Evolutionary conservation across 2,329 filamentous ascomycete species (phyloP), one percentile per base, ranked within the genome.

Genomic region (Aspergillus awamori): DNA sequence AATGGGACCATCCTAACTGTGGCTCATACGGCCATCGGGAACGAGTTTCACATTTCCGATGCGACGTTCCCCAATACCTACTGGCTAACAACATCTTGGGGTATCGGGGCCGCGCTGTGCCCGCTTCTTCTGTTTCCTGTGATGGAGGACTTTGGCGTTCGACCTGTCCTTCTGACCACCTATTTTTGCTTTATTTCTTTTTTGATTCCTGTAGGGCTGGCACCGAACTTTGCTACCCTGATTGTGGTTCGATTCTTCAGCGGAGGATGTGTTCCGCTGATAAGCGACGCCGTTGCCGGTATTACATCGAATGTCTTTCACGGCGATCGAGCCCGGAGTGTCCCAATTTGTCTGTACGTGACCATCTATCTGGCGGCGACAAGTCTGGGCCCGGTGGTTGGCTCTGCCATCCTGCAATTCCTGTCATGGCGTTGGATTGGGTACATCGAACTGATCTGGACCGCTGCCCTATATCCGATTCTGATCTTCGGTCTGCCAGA

Each of bases 201-300:
- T 59, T 70, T 79, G 5, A 69, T 82, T 15, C 76, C 78, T 0
- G 75, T 77, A 59, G 77, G 72, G 0, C 58, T 80, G 5, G 79
- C 80, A 1, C 72, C 73, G n/a, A 81, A 80, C 59, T 81, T 80
- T 58, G 78, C 77, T 5, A 80, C 80, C 0, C 59, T 81, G 8
- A 66, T 81, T 4, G 69, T 79, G 1, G 77, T 75, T 1, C 71
- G 80, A 0, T 78, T 81, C 58, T 77, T 82, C 20, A 75, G 74
- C 4, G 80, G 80, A 2, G 74, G 76, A 1, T 77, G 74, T 59
- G 76, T 77, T 7, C 72, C 76, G 0, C 73, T 79, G 5, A 67
- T 79, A 0, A 74, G 74, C 2, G 80, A 81, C 57, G 71, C 69
- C 5, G 63, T 68, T 3, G 73, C 69, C 13, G 69, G 70, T 1